Percentiles rank a stretch among this genome's conserved stretches.
phyloP scores from a whole-genome alignment of 2,329 filamentous ascomycete genomes.

The Piedraia hortae region DNA sequence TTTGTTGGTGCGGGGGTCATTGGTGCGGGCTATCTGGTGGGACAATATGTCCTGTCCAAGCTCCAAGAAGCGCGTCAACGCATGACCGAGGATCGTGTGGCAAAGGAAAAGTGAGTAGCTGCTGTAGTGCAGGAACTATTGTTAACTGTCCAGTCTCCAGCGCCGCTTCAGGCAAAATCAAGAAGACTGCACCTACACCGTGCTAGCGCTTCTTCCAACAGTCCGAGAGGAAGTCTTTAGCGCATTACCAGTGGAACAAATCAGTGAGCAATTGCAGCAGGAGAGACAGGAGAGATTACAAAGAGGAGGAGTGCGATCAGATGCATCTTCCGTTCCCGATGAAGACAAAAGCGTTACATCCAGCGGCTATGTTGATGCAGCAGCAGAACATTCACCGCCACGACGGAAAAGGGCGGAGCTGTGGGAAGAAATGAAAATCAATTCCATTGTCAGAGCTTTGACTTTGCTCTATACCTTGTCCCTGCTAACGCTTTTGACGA shows the following conservation, averaged over 20 bases:
- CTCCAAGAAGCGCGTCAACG: constrained; percentile 81
- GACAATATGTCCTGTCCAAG: constrained; percentile 78
- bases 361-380: constrained; percentile 55
- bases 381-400: constrained; percentile 20
- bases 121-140: too few species aligned
- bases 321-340: constrained; percentile 35
- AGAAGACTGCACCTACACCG: constrained; percentile 93
- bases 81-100: constrained; percentile 86
- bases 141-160: constrained; percentile 36
- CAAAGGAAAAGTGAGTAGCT: constrained; percentile 68
- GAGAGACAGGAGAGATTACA: constrained; percentile 50
- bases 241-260: constrained; percentile 68
- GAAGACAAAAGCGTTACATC: constrained; percentile 61
- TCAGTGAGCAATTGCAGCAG: constrained; percentile 79
- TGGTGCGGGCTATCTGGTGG: constrained; percentile 71
- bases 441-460: constrained; percentile 70
- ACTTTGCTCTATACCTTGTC: constrained; percentile 78
- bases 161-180: constrained; percentile 97
- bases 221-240: constrained; percentile 72
- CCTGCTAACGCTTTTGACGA: constrained; percentile 70
- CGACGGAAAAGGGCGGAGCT: constrained; percentile 76
- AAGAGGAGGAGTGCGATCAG: constrained; percentile 21
- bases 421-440: constrained; percentile 94
- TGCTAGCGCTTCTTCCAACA: constrained; percentile 80
- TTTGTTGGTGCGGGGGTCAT: constrained; percentile 68